phyloP scores from a whole-genome alignment of 1,139 yeast genomes.

The Saccharomyces hybrid region DNA sequence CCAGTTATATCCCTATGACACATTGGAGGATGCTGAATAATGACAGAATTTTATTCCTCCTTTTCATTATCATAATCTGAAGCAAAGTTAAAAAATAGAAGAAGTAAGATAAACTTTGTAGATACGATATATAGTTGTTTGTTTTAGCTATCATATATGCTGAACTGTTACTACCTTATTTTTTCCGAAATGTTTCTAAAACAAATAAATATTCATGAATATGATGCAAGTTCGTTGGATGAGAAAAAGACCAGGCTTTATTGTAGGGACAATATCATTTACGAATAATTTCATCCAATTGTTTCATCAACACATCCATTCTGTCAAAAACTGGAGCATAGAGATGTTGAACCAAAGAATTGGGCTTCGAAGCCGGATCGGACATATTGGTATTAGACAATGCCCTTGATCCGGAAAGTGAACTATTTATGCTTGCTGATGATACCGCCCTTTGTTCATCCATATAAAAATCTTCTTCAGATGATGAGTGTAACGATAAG shows the following conservation, averaged over 20 bases:
- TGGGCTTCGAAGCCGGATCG: slow-evolving; percentile 19
- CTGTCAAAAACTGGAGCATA: slow-evolving; percentile 45
- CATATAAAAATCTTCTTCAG: slow-evolving; percentile 21
- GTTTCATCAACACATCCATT: slow-evolving; percentile 38
- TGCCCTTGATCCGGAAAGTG: slow-evolving; percentile 13
- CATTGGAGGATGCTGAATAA: too few species aligned
- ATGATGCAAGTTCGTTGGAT: background rate
- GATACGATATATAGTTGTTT: background rate
- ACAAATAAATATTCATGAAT: background rate
- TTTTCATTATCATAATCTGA: too few species aligned
- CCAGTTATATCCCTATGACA: too few species aligned
- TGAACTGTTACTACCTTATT: background rate
- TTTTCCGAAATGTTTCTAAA: background rate
- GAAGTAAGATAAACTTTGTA: background rate
- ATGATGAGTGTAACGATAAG: slow-evolving; percentile 8
- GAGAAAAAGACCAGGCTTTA: background rate
- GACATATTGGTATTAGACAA: slow-evolving; percentile 4
- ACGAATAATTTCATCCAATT: slow-evolving; percentile 19
- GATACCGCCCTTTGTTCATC: slow-evolving; percentile 18
- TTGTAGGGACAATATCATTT: background rate
- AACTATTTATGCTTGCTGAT: slow-evolving; percentile 20
- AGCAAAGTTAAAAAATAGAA: too few species aligned
- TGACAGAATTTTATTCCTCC: too few species aligned
- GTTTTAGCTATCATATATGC: background rate
- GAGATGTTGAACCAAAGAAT: slow-evolving; percentile 39